Conservation (phyloP, 139 green algal genomes). For the Chlorella sp. region DNA sequence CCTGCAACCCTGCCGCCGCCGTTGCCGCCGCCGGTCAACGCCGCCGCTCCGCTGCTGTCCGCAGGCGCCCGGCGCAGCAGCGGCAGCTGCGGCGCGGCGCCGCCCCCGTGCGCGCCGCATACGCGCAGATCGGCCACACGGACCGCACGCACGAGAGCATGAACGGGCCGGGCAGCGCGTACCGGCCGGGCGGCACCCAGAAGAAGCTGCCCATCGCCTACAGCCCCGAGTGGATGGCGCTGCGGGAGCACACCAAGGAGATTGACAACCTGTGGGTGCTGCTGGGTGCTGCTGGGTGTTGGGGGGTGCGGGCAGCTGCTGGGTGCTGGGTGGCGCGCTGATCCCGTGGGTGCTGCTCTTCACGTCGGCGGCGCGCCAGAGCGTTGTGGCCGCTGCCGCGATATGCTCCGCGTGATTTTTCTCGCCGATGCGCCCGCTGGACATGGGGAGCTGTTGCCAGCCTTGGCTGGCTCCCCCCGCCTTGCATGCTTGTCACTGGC, state of each 20-base stretch:
- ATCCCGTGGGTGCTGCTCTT: no score
- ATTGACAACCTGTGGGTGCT: conserved; percentile 81
- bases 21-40: no score
- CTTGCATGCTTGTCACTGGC: no score
- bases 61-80: conserved; percentile 5
- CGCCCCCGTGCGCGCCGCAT: background rate
- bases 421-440: no score
- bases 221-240: conserved; percentile 77
- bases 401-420: no score
- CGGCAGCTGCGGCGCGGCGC: background rate
- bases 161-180: background rate
- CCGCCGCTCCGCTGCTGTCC: no score
- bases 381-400: no score
- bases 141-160: conserved; percentile 20
- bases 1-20: background rate
- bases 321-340: no score
- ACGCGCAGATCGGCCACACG: conserved; percentile 6
- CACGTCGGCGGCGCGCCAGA: no score
- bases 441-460: no score
- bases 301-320: background rate
- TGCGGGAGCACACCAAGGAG: conserved; percentile 82
- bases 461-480: no score
- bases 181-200: background rate
- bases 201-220: conserved; percentile 62
- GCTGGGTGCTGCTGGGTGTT: background rate